Evolutionary conservation across 2,329 filamentous ascomycete species (phyloP), one percentile per base, ranked within the genome.

Genomic region (Colletotrichum horii): DNA sequence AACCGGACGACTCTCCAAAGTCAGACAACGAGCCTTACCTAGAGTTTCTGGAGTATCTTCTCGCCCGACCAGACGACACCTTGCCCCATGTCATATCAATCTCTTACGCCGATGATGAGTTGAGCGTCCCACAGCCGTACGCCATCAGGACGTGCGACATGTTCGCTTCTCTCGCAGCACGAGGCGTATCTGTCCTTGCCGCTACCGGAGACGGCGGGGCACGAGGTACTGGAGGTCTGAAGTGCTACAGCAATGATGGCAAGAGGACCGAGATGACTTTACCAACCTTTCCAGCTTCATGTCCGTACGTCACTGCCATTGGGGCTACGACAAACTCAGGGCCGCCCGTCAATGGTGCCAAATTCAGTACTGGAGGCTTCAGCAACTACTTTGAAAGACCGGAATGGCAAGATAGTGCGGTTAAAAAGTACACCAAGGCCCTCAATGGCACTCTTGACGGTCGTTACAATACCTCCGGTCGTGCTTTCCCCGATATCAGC

Each of bases 281-380:
- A 34, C 88, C 92, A 2, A 89, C 88, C 7, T 95, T 94, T 83
- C 93, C 93, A 0, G 90, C 89, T 0, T 89, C 89, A 0, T 95
- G 93, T 78, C 93, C 93, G 0, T 95, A 91, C 81, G 89, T 94
- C 9, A 95, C 93, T 1, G 85, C 89, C 4, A 90, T 95, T 2
- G 93, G 93, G 8, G 93, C 90, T 2, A 92, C 91, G 2, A 80
- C 76, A 52, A 84, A 84, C 77, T 78, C 78, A 3, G 78, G 78
- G 4, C 80, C 83, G 6, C 85, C 85, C 1, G 84, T 88, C 14
- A 80, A 78, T 4, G 88, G 84, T 4, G 85, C 88, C 3, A 78
- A 78, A n/a, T 89, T 87, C 79, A 89, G 86, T 68, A 84, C 85
- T 4, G 88, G 90, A 9, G 90, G 90, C 6, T 91, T 91, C 82